Evolutionary conservation across 2,329 filamentous ascomycete species (phyloP).

Genomic region (Apiospora koreana): DNA sequence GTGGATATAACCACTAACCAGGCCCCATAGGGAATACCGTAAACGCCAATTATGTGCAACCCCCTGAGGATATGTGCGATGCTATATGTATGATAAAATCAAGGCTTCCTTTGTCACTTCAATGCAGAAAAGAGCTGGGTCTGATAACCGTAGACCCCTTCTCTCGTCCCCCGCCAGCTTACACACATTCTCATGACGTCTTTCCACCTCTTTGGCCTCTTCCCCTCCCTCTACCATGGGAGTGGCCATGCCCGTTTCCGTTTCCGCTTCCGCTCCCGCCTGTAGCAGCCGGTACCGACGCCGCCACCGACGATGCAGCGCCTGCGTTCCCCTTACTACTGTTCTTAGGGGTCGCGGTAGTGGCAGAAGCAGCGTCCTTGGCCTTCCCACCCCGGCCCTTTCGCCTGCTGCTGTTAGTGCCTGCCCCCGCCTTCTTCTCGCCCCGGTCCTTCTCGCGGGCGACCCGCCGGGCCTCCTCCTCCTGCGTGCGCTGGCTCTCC

Average conservation of each 20-base stretch:
- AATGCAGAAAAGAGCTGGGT: not conserved
- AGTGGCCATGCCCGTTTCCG: not conserved
- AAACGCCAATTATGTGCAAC: not conserved
- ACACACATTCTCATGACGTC: not conserved
- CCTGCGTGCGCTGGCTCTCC: conserved; percentile 72
- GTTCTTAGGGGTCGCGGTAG: not conserved
- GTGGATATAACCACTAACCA: not conserved
- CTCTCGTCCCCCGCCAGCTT: not conserved
- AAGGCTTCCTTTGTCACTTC: not conserved
- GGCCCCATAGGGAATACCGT: not conserved
- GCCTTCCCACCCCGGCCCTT: conserved; percentile 13
- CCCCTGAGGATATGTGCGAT: not conserved
- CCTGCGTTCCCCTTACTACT: not conserved
- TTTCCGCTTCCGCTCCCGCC: conserved; percentile 18
- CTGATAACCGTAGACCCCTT: not conserved
- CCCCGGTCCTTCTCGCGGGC: conserved; percentile 45
- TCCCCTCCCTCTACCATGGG: conserved; percentile 18
- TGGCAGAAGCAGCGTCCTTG: not conserved
- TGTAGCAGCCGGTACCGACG: not conserved
- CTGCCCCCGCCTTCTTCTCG: conserved; percentile 30
- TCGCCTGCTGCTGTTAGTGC: conserved; percentile 15
- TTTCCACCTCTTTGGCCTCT: conserved; percentile 21
- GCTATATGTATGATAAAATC: not conserved
- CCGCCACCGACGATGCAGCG: not conserved
- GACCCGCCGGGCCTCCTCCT: conserved; percentile 53